phyloP scores from a whole-genome alignment of 192 early-diverging fungal genomes.

The Umbelopsis sp. region DNA sequence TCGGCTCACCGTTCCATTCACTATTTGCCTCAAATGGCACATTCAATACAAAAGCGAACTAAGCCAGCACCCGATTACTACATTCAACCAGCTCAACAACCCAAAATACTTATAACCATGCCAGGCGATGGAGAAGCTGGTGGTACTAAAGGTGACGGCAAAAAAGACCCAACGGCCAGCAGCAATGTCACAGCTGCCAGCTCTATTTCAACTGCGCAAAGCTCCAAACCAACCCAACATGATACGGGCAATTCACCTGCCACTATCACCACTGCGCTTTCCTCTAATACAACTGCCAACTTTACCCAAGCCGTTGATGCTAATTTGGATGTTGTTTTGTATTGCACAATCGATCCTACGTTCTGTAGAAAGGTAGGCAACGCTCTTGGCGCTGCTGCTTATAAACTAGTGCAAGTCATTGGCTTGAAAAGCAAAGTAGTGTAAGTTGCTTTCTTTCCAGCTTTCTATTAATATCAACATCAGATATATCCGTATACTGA shows the following conservation, averaged over 20 bases:
- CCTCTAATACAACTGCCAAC: constrained; percentile 1
- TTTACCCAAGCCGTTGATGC: not conserved
- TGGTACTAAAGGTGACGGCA: not conserved
- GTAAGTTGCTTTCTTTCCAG: constrained; percentile 15
- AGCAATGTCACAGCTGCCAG: not conserved
- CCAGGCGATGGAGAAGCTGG: not conserved
- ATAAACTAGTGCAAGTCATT: constrained; percentile 31
- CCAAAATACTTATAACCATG: not conserved
- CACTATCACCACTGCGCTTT: constrained; percentile 8
- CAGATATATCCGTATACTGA: no score
- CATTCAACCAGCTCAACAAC: not conserved
- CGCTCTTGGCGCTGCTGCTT: constrained; percentile 29
- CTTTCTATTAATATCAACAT: not conserved
- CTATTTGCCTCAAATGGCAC: not conserved
- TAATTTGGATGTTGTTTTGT: not conserved
- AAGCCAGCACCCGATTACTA: not conserved
- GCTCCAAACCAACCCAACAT: not conserved
- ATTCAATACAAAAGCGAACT: not conserved
- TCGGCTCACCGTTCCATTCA: constrained; percentile 1
- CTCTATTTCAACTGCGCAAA: not conserved
- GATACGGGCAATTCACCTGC: constrained; percentile 14
- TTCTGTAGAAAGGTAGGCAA: constrained; percentile 33
- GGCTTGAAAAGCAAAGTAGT: constrained; percentile 29
- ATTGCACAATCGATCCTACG: constrained; percentile 25
- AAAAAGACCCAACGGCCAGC: not conserved